phyloP scores from a whole-genome alignment of 768 basidiomycete species.

The Collybia mongolica region DNA sequence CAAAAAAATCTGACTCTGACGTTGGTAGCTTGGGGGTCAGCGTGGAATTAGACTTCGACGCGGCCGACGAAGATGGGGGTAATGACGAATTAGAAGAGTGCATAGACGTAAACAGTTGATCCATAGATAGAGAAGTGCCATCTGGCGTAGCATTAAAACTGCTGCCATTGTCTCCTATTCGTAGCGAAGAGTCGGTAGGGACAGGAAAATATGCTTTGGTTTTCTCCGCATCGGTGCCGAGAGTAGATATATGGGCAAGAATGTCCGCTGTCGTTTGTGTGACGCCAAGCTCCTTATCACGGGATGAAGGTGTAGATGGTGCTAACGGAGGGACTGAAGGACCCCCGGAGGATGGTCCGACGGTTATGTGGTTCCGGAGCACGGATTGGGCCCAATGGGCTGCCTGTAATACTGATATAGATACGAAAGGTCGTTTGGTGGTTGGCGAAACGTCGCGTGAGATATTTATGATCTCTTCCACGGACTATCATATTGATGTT shows the following conservation, averaged over 20 bases:
- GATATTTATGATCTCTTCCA: slow-evolving; percentile 77
- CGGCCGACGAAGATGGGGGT: slow-evolving; percentile 23
- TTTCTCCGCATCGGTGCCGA: slow-evolving; percentile 14
- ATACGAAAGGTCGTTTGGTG: slow-evolving; percentile 68
- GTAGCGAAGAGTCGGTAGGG: slow-evolving; percentile 64
- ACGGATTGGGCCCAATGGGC: slow-evolving; percentile 80
- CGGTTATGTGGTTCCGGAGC: slow-evolving; percentile 58
- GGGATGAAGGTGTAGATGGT: slow-evolving; percentile 8
- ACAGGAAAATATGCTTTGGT: slow-evolving; percentile 60
- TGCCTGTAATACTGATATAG: slow-evolving; percentile 63
- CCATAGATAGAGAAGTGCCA: slow-evolving; percentile 50
- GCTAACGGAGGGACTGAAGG: slow-evolving; percentile 24
- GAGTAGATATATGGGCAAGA: slow-evolving; percentile 22
- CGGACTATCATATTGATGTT: slow-evolving; percentile 44
- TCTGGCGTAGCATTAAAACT: slow-evolving; percentile 36
- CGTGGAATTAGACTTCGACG: slow-evolving; percentile 17
- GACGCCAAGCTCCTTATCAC: slow-evolving; percentile 70
- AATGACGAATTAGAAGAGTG: slow-evolving; percentile 18
- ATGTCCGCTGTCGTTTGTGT: slow-evolving; percentile 56
- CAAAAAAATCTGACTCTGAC: slow-evolving; percentile 62
- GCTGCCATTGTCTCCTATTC: slow-evolving; percentile 69
- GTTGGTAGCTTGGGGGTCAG: slow-evolving; percentile 25
- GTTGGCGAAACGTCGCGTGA: slow-evolving; percentile 74
- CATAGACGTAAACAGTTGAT: slow-evolving; percentile 59
- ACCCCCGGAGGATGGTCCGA: slow-evolving; percentile 30